Percentiles rank a stretch among this genome's conserved stretches.
Conservation (phyloP, 2,329 filamentous ascomycete genomes). For the Colletotrichum sp. region DNA sequence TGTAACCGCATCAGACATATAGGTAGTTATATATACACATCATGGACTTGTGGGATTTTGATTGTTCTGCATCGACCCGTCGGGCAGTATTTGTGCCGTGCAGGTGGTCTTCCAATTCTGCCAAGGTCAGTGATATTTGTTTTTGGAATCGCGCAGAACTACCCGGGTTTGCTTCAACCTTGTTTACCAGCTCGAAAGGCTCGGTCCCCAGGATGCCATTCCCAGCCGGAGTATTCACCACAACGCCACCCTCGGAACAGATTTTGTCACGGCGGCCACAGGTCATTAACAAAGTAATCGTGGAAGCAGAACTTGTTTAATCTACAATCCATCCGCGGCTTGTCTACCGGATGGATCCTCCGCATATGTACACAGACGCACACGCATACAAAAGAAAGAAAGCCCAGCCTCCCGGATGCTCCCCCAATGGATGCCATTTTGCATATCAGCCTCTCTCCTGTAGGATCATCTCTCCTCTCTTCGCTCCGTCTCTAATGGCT, state of each 20-base stretch:
- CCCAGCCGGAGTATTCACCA: neutral
- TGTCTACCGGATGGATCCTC: conserved; percentile 17
- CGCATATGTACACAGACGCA: conserved; percentile 20
- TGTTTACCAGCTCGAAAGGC: neutral
- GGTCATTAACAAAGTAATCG: neutral
- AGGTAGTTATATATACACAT: conserved; percentile 5
- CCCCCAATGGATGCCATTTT: neutral
- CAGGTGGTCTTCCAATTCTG: neutral
- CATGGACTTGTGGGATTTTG: neutral
- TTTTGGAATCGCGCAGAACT: neutral
- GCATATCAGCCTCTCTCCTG: neutral
- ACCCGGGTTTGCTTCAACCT: neutral
- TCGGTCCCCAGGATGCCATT: neutral
- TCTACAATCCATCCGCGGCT: conserved; percentile 20
- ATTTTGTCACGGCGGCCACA: neutral
- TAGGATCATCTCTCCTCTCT: neutral
- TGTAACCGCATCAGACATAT: conserved; percentile 8
- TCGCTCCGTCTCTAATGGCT: neutral
- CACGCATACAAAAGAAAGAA: conserved; percentile 15
- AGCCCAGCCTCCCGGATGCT: neutral
- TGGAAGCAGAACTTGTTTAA: conserved; percentile 17
- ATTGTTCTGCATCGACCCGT: neutral
- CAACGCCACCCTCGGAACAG: neutral
- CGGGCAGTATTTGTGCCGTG: neutral
- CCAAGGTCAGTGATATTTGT: neutral